Percentiles rank a stretch among this genome's conserved stretches.
Evolutionary conservation across 345 rosid species (phyloP).

Genomic region (Garcia nutans): DNA sequence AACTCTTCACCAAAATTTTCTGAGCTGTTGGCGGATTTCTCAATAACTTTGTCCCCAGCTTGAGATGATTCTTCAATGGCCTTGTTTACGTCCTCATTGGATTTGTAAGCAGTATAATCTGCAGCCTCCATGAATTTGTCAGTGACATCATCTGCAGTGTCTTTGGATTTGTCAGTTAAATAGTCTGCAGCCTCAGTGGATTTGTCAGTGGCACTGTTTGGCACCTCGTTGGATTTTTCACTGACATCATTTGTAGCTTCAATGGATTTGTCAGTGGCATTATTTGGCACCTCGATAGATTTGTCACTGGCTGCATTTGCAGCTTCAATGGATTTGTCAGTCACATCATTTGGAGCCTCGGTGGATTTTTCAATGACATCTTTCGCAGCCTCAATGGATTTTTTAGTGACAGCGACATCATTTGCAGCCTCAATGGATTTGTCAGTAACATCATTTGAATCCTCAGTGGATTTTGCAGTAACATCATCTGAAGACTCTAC

Average conservation of each 20-base stretch:
- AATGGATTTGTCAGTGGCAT: conserved; percentile 19
- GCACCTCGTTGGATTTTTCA: background rate
- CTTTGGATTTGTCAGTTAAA: background rate
- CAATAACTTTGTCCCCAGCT: background rate
- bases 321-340: background rate
- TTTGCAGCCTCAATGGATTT: conserved; percentile 2
- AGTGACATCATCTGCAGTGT: conserved; percentile 14
- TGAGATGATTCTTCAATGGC: background rate
- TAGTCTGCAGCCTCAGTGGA: background rate
- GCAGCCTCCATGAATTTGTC: conserved; percentile 14
- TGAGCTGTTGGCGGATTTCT: background rate
- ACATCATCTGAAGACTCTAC: background rate
- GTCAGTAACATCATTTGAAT: conserved; percentile 18
- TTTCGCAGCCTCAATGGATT: background rate
- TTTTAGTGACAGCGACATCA: background rate
- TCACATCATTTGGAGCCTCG: background rate
- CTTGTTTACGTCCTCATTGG: background rate
- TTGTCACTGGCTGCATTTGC: background rate
- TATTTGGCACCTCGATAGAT: background rate
- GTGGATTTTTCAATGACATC: background rate
- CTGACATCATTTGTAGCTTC: background rate
- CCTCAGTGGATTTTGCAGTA: background rate
- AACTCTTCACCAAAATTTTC: conserved; percentile 1
- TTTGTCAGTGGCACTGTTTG: background rate
- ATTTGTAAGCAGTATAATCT: background rate